Evolutionary conservation across 2,329 filamentous ascomycete genomes (phyloP).

Genomic region (Tolypocladium tropicale): DNA sequence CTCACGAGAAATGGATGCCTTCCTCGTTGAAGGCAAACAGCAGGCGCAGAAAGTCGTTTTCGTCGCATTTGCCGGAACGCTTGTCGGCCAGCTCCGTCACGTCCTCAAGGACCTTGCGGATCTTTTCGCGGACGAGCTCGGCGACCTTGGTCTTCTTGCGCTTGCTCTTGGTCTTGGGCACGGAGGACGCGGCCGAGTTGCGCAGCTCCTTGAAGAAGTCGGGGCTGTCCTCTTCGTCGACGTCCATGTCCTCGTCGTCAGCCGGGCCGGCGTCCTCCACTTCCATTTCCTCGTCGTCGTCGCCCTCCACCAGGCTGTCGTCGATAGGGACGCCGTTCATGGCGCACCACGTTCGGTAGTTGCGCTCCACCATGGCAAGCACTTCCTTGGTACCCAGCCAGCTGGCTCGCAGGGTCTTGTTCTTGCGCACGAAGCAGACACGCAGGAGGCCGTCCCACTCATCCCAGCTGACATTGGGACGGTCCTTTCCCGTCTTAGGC

Average conservation of each 20-base stretch:
- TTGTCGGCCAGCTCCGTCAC: constrained; percentile 73
- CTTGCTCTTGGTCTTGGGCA: constrained; percentile 51
- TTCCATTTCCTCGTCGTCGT: constrained; percentile 28
- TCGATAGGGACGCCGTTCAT: constrained; percentile 74
- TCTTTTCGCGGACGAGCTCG: constrained; percentile 76
- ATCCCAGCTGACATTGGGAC: constrained; percentile 83
- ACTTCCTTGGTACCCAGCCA: constrained; percentile 76
- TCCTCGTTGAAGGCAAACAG: constrained; percentile 79
- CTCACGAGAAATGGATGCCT: constrained; percentile 82
- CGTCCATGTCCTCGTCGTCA: constrained; percentile 39
- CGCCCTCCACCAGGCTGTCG: constrained; percentile 45
- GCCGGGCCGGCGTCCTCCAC: constrained; percentile 28
- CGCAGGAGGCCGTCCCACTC: constrained; percentile 88
- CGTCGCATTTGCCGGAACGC: constrained; percentile 76
- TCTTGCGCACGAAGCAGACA: constrained; percentile 66
- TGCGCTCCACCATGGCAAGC: constrained; percentile 70
- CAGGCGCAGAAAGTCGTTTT: constrained; percentile 81
- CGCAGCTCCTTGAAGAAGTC: constrained; percentile 69
- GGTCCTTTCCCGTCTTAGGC: constrained; percentile 65
- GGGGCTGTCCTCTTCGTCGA: constrained; percentile 63
- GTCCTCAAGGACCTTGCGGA: constrained; percentile 72
- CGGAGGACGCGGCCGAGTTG: constrained; percentile 19
- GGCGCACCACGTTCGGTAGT: constrained; percentile 85
- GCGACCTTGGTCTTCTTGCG: constrained; percentile 73
- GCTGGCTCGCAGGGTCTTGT: constrained; percentile 75